phyloP scores from a whole-genome alignment of 1,139 yeast genomes.

The Hansenula lynferdii region DNA sequence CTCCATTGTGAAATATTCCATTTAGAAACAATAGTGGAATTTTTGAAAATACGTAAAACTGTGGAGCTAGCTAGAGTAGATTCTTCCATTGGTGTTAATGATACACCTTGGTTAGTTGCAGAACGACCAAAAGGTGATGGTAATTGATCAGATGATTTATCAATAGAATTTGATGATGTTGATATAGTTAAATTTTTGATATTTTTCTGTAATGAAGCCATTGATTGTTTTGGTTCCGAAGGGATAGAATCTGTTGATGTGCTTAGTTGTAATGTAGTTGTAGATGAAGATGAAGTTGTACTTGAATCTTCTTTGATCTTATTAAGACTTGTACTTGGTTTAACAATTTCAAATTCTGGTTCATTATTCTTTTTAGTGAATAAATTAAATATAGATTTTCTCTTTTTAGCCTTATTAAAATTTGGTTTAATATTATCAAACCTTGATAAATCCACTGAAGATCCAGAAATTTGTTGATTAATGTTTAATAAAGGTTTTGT shows the following conservation, averaged over 20 bases:
- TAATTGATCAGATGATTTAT: conserved; percentile 1
- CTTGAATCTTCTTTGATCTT: too few relatives aligned
- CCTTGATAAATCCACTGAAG: conserved; percentile 8
- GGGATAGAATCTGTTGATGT: background rate
- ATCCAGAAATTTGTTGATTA: conserved; percentile 2
- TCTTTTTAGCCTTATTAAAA: conserved; percentile 14
- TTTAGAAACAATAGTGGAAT: conserved; percentile 13
- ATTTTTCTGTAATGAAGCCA: conserved; percentile 19
- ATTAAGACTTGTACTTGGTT: background rate
- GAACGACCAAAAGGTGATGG: conserved; percentile 13
- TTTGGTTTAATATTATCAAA: conserved; percentile 7
- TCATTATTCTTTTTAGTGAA: conserved; percentile 16
- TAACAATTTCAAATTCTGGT: conserved; percentile 20
- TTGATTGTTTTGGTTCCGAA: conserved; percentile 6
- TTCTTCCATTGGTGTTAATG: conserved; percentile 6
- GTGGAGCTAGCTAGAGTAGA: conserved; percentile 5
- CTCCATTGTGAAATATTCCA: conserved; percentile 20
- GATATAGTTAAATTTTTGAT: conserved; percentile 14
- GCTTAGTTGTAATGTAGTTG: background rate
- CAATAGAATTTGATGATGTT: conserved; percentile 1
- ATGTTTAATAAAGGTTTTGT: conserved; percentile 4
- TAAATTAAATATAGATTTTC: conserved; percentile 27
- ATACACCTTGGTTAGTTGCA: background rate
- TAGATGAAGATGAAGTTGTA: conserved; percentile 1
- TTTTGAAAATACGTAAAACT: conserved; percentile 9